A percentile compares a stretch with the other conserved stretches of the same genome.
Evolutionary conservation across 768 basidiomycete genomes (phyloP).

Genomic region (Clitopilus hobsonii): DNA sequence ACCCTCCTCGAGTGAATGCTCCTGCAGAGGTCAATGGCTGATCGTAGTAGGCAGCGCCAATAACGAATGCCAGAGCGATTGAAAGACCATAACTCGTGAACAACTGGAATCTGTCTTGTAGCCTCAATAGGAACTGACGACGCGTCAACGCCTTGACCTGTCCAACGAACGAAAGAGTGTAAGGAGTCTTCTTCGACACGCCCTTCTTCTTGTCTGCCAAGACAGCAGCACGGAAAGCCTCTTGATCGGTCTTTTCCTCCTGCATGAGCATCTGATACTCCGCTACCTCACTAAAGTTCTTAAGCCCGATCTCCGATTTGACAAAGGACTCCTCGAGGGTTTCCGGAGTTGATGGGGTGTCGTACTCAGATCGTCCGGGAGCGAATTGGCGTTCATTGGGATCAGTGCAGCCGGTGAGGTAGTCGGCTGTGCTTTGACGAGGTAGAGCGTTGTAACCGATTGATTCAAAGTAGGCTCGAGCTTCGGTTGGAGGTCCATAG

Average conservation of each 20-base stretch:
- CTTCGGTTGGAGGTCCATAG: slow-evolving; percentile 70
- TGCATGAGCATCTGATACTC: slow-evolving; percentile 56
- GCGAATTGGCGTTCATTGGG: slow-evolving; percentile 81
- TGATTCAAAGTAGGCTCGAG: slow-evolving; percentile 72
- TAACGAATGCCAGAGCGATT: slow-evolving; percentile 56
- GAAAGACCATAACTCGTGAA: slow-evolving; percentile 64
- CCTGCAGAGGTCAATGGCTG: slow-evolving; percentile 71
- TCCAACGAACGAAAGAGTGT: slow-evolving; percentile 72
- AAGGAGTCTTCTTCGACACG: slow-evolving; percentile 75
- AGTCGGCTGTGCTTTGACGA: slow-evolving; percentile 84
- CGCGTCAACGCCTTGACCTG: slow-evolving; percentile 69
- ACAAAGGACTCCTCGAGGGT: slow-evolving; percentile 63
- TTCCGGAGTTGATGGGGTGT: slow-evolving; percentile 65
- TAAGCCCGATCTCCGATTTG: slow-evolving; percentile 37
- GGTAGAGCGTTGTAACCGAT: slow-evolving; percentile 72
- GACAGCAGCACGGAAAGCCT: slow-evolving; percentile 74
- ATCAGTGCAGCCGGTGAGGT: slow-evolving; percentile 80
- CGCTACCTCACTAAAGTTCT: slow-evolving; percentile 41
- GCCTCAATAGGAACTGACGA: slow-evolving; percentile 67
- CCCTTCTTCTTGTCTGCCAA: slow-evolving; percentile 73
- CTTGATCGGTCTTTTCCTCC: slow-evolving; percentile 61
- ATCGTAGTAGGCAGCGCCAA: slow-evolving; percentile 73
- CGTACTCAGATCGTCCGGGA: slow-evolving; percentile 47
- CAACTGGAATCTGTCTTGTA: slow-evolving; percentile 78
- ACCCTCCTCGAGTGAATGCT: slow-evolving; percentile 82